Conservation (phyloP, 2,329 filamentous ascomycete species). For the Claviceps arundinis region DNA sequence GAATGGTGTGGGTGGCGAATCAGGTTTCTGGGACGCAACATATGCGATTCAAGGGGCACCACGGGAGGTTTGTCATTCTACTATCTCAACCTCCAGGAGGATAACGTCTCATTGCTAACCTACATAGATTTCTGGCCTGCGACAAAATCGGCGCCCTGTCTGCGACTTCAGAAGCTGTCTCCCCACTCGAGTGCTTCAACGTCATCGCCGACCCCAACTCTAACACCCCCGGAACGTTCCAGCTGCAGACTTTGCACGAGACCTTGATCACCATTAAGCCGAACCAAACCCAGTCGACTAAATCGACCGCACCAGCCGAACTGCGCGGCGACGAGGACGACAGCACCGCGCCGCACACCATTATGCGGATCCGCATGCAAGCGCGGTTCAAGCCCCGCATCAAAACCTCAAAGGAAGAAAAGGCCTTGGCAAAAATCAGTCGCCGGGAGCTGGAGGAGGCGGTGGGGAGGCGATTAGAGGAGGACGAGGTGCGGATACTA, state of each 20-base stretch:
- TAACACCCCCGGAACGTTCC: constrained; percentile 58
- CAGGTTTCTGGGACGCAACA: constrained; percentile 68
- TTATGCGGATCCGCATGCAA: constrained; percentile 80
- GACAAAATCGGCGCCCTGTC: constrained; percentile 70
- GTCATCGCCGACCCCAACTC: constrained; percentile 32
- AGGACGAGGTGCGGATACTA: constrained; percentile 73
- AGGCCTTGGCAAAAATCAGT: constrained; percentile 73
- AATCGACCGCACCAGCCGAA: constrained; percentile 40
- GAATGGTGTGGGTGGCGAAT: constrained; percentile 90
- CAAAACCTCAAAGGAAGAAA: constrained; percentile 69
- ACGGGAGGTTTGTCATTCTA: constrained; percentile 45
- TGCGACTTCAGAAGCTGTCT: constrained; percentile 69
- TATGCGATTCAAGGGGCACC: constrained; percentile 78
- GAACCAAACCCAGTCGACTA: constrained; percentile 27
- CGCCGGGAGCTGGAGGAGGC: constrained; percentile 72
- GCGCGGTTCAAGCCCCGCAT: constrained; percentile 80
- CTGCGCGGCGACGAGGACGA: constrained; percentile 62
- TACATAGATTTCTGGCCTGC: constrained; percentile 62
- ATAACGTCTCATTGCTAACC: no score
- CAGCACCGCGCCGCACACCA: constrained; percentile 52
- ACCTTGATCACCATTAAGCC: constrained; percentile 55
- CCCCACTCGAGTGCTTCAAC: constrained; percentile 68
- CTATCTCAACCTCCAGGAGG: no score
- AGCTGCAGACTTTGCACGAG: constrained; percentile 58
- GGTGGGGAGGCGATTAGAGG: constrained; percentile 61